phyloP scores from a whole-genome alignment of 441 rosid genomes.

The Gossypium gossypioides region DNA sequence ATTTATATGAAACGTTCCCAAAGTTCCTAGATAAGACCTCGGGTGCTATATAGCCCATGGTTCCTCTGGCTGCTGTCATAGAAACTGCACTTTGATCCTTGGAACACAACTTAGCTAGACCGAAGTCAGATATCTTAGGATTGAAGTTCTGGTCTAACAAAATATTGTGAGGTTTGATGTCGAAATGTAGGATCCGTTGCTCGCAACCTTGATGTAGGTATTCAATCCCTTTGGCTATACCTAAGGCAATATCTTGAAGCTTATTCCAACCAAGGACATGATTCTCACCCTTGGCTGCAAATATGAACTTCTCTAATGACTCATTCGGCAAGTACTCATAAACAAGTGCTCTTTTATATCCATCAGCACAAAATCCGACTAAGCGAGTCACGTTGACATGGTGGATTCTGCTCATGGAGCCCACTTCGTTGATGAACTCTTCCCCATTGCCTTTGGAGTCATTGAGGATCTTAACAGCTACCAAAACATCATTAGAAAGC shows the following conservation, averaged over 20 bases:
- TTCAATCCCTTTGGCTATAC: conserved; percentile 12
- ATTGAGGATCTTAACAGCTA: conserved; percentile 15
- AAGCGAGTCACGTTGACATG: conserved; percentile 13
- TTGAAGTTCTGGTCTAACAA: conserved; percentile 4
- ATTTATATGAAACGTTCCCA: conserved; percentile 5
- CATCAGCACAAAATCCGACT: conserved; percentile 11
- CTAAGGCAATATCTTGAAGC: background rate
- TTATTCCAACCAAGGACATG: conserved; percentile 5
- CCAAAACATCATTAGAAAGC: background rate
- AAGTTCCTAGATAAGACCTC: conserved; percentile 15
- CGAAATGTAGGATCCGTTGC: conserved; percentile 16
- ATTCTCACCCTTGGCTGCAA: background rate
- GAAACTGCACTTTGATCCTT: conserved; percentile 9
- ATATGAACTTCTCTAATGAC: conserved; percentile 15
- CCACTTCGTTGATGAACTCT: conserved; percentile 14
- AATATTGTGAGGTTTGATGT: conserved; percentile 8
- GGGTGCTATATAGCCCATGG: conserved; percentile 4
- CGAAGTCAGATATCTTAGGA: conserved; percentile 4
- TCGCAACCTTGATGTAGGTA: conserved; percentile 14
- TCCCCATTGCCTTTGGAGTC: background rate
- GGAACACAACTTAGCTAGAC: conserved; percentile 9
- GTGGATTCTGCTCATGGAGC: conserved; percentile 15
- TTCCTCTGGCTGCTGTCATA: conserved; percentile 11
- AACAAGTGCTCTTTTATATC: conserved; percentile 4
- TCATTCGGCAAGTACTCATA: conserved; percentile 12